phyloP scores from a whole-genome alignment of 495 filamentous ascomycete genomes.

The Apiosordaria backusii region DNA sequence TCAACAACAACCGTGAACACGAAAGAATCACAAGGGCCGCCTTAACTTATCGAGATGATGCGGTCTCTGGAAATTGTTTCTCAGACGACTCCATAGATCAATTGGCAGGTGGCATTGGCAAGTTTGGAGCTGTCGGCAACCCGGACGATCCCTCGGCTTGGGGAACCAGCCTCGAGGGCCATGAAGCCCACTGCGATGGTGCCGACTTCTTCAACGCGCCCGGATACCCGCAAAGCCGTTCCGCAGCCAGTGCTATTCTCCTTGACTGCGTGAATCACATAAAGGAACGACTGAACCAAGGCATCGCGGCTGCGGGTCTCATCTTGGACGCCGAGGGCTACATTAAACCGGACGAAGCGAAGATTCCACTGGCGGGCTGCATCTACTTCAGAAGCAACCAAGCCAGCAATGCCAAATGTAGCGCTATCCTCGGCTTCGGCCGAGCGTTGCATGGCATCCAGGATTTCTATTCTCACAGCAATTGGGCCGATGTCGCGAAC shows the following conservation, averaged over 20 bases:
- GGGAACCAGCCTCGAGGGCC: not conserved
- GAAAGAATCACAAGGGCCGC: not conserved
- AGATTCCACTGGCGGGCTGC: not conserved
- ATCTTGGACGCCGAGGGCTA: not conserved
- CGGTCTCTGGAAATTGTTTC: not conserved
- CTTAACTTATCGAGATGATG: not conserved
- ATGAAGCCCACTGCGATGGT: not conserved
- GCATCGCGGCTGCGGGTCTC: slow-evolving; percentile 1
- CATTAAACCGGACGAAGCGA: not conserved
- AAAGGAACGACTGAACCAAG: not conserved
- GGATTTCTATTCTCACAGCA: slow-evolving; percentile 8
- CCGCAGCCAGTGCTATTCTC: not conserved
- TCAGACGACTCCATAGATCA: not conserved
- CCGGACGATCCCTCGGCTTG: not conserved
- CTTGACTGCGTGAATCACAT: not conserved
- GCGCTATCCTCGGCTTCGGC: slow-evolving; percentile 2
- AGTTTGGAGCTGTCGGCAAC: not conserved
- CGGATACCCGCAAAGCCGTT: not conserved
- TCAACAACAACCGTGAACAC: not conserved
- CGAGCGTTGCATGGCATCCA: slow-evolving; percentile 2
- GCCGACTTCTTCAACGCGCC: not conserved
- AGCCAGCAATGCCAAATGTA: slow-evolving; percentile 8
- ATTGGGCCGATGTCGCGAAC: slow-evolving; percentile 3
- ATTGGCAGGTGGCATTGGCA: not conserved
- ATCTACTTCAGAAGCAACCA: not conserved